Base-by-base conservation (phyloP, 2,329 filamentous ascomycete species). In the Colletotrichum salicis region DNA sequence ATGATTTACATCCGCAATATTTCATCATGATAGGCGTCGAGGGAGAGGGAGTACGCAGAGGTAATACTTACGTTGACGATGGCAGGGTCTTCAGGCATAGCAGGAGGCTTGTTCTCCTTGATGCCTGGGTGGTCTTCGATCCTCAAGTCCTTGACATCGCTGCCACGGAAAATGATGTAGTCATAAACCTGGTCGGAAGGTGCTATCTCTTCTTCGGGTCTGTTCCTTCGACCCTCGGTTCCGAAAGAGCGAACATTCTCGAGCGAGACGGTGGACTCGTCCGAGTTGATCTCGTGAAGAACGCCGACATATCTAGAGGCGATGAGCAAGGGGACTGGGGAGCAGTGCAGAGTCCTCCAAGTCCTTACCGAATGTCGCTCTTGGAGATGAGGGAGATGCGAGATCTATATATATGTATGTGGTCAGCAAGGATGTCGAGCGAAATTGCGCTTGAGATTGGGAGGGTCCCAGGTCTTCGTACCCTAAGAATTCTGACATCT, bases 81-180 rank as follows among this genome's bases (percentile, higher is more conserved):
- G 65, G 96, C 96, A 79, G 96, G 96, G 84, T 99, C 96, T 84
- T 97, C 93, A 8, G 95, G 95, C 78, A 97, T 90, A 75, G 91
- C 90, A 64, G 93, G 92, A 71, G 92, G 92, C 78, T 92, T 91
- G 75, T 91, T 91, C 80, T 95, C 91, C 81, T 94, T 91, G 77
- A 90, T 90, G 76, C 91, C 89, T 52, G 93, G 90, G 57, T 92
- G 89, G 77, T 97, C 93, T 79, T 97, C 95, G 79, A 99, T 96
- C 78, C 94, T 93, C 78, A 99, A 88, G 82, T 99, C 96, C 85
- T 99, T 99, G 80, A 99, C 96, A 86, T 99, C 96, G 82, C 94
- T 98, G 77, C 96, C 96, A 73, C 96, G 93, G 84, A 99, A 99
- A 75, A 99, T 95, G 79, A 99, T 98, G 85, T 98, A 98, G 81